Evolutionary conservation across 331 rosid species (phyloP).

Genomic region (Quercus phellos): DNA sequence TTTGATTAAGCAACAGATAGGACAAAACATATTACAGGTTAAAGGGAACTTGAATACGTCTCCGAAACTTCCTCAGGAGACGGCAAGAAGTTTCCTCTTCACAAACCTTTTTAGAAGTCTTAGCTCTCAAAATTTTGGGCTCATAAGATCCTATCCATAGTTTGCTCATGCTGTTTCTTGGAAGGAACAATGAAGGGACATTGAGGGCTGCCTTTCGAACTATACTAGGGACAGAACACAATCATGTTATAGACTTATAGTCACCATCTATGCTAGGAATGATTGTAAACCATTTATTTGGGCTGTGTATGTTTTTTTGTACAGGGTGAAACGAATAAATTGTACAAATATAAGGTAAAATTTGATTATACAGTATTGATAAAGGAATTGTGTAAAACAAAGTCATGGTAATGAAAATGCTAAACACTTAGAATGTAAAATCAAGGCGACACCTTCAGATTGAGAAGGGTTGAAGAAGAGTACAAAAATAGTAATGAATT

Average conservation of each 20-base stretch:
- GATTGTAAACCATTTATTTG: neutral
- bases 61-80: slow-evolving; percentile 42
- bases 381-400: neutral
- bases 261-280: neutral
- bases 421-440: neutral
- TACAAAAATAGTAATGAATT: neutral
- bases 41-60: slow-evolving; percentile 42
- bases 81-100: slow-evolving; percentile 54
- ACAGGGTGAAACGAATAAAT: neutral
- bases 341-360: neutral
- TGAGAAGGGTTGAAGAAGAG: neutral
- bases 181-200: neutral
- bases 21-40: slow-evolving; percentile 53
- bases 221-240: neutral
- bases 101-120: slow-evolving; percentile 64
- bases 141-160: slow-evolving; percentile 62
- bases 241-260: neutral
- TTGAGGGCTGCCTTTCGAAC: neutral
- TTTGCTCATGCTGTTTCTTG: slow-evolving; percentile 21
- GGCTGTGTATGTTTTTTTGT: neutral
- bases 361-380: neutral
- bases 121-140: slow-evolving; percentile 52
- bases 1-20: slow-evolving; percentile 70
- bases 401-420: neutral
- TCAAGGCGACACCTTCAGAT: neutral